Base-by-base conservation (phyloP, 495 filamentous ascomycete species). In the Penicillium antarcticum region DNA sequence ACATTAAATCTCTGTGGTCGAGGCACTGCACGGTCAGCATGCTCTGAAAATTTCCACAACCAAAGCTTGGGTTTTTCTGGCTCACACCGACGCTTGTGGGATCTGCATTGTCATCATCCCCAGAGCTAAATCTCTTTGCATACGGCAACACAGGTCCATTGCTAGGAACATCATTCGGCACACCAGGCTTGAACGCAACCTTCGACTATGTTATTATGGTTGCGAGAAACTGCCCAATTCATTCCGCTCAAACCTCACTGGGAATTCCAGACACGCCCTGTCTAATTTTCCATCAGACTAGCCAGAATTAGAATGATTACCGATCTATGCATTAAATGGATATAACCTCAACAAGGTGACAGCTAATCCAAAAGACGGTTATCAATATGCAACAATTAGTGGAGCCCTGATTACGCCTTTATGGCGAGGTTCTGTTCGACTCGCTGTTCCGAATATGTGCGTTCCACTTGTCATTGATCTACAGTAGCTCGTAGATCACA, bases 241-340 rank as follows among this genome's bases (percentile, higher is more conserved):
- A 12, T 53, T 55, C 31, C 61, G 61, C 19, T 51, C 52, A 9
- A 37, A 38, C 16, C 46, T 64, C 12, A 51, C 55, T 7, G 34
- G 29, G 0, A 13, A 34, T 2, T 36, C 57, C 11, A 24, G 43
- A 10, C n/a, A 19, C 11, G 57, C 57, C 35, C 67, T 81, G 5
- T 35, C 63, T 5, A 32, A 33, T 7, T 73, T 75, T 41, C 74
- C 79, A 0, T 48, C 47, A 0, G 80, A 84, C 58, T 83, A 79
- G 79, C 81, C 81, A 0, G 81, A 85, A 44, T 44, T 82, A 8
- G 78, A 82, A 19, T 80, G 74, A 49, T 26, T 80, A 23, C 12
- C 51, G 7, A 24, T 61, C 11, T 16, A 29, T 10, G 65, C 52
- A 4, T 74, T 62, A 34, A 29, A 63, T 5, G 70, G 72, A 12